These are phyloP conservation scores for Beauveria caledonica DNA, from an alignment of 2,329 filamentous ascomycete genomes.

Conservation along the genomic window DNA sequence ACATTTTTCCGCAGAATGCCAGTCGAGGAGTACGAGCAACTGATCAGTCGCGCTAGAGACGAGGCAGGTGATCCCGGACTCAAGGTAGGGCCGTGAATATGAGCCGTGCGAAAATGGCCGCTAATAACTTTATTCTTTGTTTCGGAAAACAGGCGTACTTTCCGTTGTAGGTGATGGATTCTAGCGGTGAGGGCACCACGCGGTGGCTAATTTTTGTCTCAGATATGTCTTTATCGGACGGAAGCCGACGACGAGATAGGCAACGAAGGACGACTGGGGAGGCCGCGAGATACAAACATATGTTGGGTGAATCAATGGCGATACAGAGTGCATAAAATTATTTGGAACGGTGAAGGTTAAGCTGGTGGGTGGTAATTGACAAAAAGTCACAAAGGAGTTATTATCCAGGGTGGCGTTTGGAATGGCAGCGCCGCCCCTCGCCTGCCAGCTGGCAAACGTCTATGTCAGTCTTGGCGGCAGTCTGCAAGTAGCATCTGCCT, in stretches of 20 bases:
- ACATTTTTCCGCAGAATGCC: conserved; percentile 38
- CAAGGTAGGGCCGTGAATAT: conserved; percentile 35
- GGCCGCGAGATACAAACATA: not conserved
- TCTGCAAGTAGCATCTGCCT: not conserved
- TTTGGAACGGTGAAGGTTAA: not conserved
- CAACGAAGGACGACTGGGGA: not conserved
- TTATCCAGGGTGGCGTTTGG: not conserved
- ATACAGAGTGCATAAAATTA: not conserved
- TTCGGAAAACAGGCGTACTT: conserved; percentile 45
- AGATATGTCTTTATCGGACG: conserved; percentile 57
- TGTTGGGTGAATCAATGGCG: not conserved
- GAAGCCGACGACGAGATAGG: conserved; percentile 32
- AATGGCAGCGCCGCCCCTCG: not conserved
- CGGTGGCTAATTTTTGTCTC: not conserved
- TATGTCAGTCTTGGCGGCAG: not conserved
- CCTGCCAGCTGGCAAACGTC: not conserved
- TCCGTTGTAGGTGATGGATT: conserved; percentile 40
- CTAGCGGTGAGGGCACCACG: not conserved
- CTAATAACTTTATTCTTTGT: not conserved
- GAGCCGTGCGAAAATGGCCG: not conserved
- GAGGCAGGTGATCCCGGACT: conserved; percentile 46
- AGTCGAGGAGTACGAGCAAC: conserved; percentile 46
- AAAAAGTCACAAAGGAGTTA: not conserved
- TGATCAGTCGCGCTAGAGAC: conserved; percentile 46
- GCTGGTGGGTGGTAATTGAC: not conserved